phyloP scores from a whole-genome alignment of 768 basidiomycete species.

The Rhizopogon salebrosus region DNA sequence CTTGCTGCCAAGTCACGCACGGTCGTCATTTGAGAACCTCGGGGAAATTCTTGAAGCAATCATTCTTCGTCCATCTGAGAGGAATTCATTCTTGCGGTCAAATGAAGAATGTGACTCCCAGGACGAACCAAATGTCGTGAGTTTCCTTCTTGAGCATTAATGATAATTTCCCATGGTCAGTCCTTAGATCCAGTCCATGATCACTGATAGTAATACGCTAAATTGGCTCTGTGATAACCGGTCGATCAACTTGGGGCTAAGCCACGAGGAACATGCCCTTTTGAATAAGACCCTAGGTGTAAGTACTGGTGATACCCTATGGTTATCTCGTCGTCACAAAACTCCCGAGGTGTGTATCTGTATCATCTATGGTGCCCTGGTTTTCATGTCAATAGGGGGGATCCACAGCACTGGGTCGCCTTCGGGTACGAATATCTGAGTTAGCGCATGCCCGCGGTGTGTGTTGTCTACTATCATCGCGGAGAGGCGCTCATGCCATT shows the following conservation, averaged over 20 bases:
- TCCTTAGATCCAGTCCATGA: slow-evolving; percentile 42
- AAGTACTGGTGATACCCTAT: slow-evolving; percentile 49
- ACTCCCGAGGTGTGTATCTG: slow-evolving; percentile 43
- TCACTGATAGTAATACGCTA: slow-evolving; percentile 40
- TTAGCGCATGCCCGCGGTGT: slow-evolving; percentile 60
- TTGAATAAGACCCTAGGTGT: slow-evolving; percentile 41
- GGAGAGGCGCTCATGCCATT: slow-evolving; percentile 8
- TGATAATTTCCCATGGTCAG: slow-evolving; percentile 6
- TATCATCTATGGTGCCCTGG: slow-evolving; percentile 5
- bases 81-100: slow-evolving; percentile 23
- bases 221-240: slow-evolving; percentile 43
- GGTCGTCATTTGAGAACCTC: slow-evolving; percentile 16
- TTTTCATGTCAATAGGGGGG: slow-evolving; percentile 59
- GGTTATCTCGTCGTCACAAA: slow-evolving; percentile 48
- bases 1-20: slow-evolving; percentile 22
- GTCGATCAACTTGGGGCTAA: slow-evolving; percentile 14
- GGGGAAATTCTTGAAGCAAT: slow-evolving; percentile 29
- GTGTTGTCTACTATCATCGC: slow-evolving; percentile 14
- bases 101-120: slow-evolving; percentile 10
- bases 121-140: slow-evolving; percentile 22
- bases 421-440: slow-evolving; percentile 63
- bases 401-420: slow-evolving; percentile 73
- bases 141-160: slow-evolving; percentile 5
- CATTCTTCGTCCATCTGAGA: slow-evolving; percentile 25
- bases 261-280: slow-evolving; percentile 21